Evolutionary conservation across 768 basidiomycete genomes (phyloP), one percentile per base, ranked within the genome.

Genomic region (Russula sp.): DNA sequence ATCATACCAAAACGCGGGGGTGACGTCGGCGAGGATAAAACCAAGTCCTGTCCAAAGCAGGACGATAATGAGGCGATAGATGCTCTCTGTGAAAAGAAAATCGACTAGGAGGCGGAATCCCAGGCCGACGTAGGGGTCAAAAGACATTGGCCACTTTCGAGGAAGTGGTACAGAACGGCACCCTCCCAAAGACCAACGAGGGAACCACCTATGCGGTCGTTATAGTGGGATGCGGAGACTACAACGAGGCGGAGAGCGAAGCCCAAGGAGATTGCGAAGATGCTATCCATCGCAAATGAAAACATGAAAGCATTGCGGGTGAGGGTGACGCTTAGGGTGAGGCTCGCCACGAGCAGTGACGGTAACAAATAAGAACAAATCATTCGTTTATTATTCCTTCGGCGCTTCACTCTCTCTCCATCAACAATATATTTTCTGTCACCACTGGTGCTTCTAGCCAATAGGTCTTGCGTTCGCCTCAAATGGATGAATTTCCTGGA

Each of bases 131-230:
- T 85, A 89, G 9, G 88, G 89, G 73, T 90, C 89, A 61, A 79
- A 77, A 0, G 88, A 88, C 36, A 71, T 70, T 36, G 88, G 87
- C 74, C 80, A 80, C 72, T 87, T 87, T 81, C 81, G 67, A 88
- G 74, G 72, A 89, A 90, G 69, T 90, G 89, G 46, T 84, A 82
- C 61, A 89, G 78, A 42, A 90, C 83, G 28, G 88, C 81, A 54
- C 90, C 89, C 74, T 91, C 89, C 88, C 89, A 91, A 22, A 90
- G 76, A 9, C 89, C 90, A 59, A 92, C 78, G 62, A 91, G 79
- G 16, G 85, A 84, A 20, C 85, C 84, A n/a, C 79, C 81, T 60
- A 83, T 72, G 62, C 78, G 81, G 72, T 79, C 73, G 50, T 82
- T 80, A 63, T 81, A 74, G 64, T 79, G 75, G 62, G 78, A 79